Percentiles rank a stretch among this genome's conserved stretches.
Evolutionary conservation across 805 yeast genomes (phyloP).

Genomic region (Kodamaea neixiangensis): DNA sequence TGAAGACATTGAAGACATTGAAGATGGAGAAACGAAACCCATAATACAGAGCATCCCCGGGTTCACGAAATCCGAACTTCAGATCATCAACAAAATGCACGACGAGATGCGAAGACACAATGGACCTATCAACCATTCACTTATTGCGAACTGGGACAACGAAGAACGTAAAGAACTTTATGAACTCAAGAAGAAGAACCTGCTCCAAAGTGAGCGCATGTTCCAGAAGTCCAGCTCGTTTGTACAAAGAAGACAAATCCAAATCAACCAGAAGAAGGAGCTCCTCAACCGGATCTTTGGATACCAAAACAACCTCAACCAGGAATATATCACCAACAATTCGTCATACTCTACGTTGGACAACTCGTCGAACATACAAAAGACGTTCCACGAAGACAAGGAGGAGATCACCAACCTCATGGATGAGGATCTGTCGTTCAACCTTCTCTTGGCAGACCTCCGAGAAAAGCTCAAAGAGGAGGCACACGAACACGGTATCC

Average conservation of each 20-base stretch:
- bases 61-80: conserved; percentile 38
- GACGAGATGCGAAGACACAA: conserved; percentile 5
- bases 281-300: conserved; percentile 41
- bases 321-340: conserved; percentile 43
- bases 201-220: conserved; percentile 33
- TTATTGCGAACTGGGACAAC: conserved; percentile 1
- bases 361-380: conserved; percentile 37
- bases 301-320: conserved; percentile 37
- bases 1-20: conserved; percentile 14
- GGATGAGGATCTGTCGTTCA: conserved; percentile 35
- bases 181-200: conserved; percentile 19
- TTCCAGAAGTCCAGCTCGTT: conserved; percentile 36
- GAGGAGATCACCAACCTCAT: conserved; percentile 37
- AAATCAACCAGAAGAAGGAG: conserved; percentile 42
- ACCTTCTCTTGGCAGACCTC: conserved; percentile 26
- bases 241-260: conserved; percentile 38
- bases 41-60: conserved; percentile 35
- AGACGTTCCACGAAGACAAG: conserved; percentile 43
- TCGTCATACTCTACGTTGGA: conserved; percentile 40
- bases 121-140: neutral
- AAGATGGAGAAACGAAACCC: neutral
- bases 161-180: conserved; percentile 13
- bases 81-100: conserved; percentile 15
- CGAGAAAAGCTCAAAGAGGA: conserved; percentile 17
- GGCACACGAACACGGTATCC: conserved; percentile 3